These are phyloP conservation scores for Penicillium canariense DNA, from an alignment of 495 filamentous ascomycete species.

Conservation along the genomic window DNA sequence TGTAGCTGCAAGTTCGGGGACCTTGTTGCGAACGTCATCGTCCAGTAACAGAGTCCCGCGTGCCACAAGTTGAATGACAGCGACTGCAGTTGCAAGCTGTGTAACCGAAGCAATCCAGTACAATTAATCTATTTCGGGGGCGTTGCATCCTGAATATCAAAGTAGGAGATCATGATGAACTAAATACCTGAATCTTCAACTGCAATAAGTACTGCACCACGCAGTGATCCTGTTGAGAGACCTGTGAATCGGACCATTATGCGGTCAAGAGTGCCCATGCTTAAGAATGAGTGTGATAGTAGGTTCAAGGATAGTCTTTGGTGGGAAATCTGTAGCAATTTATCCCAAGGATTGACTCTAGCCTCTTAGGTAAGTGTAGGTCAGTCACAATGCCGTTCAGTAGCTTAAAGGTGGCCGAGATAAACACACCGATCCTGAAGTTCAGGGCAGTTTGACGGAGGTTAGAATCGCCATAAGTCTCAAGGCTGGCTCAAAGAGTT, in stretches of 20 bases:
- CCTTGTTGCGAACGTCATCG: constrained; percentile 25
- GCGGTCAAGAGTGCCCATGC: not conserved
- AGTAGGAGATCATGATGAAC: not conserved
- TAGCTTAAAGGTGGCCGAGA: no score
- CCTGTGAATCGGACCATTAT: constrained; percentile 10
- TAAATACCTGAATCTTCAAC: constrained; percentile 7
- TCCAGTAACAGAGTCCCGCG: constrained; percentile 37
- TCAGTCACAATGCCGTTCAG: no score
- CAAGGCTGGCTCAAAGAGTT: no score
- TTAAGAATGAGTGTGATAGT: not conserved
- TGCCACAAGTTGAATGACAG: constrained; percentile 45
- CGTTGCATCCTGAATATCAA: not conserved
- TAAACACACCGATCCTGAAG: no score
- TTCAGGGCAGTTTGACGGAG: no score
- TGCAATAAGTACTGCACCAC: constrained; percentile 7
- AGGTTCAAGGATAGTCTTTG: not conserved
- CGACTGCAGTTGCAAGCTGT: constrained; percentile 43
- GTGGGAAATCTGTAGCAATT: not conserved
- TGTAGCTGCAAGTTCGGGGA: constrained; percentile 27
- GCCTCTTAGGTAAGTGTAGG: no score
- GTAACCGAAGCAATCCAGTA: constrained; percentile 24
- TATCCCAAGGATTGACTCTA: not conserved
- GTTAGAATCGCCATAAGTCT: no score
- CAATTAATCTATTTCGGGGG: constrained; percentile 3
- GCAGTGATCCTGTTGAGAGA: constrained; percentile 9